Percentiles rank a stretch among this genome's conserved stretches.
phyloP scores from a whole-genome alignment of 1,284 basidiomycete genomes.

The Ceratobasidium theobromae region DNA sequence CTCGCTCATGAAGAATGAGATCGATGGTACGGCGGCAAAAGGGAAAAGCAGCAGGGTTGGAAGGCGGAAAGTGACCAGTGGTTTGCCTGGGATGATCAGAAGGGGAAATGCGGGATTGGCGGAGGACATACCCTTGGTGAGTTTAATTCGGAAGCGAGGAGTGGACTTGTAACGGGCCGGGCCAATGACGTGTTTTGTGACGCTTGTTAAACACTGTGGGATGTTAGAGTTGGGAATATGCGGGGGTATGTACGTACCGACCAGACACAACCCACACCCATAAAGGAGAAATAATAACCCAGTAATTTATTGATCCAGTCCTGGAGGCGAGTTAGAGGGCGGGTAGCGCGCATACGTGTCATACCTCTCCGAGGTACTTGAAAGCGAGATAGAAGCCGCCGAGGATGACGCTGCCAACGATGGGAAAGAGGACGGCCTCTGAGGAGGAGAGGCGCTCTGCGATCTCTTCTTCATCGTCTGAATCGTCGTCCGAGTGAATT shows the following conservation, averaged over 20 bases:
- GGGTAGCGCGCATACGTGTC: conserved; percentile 29
- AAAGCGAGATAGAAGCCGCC: conserved; percentile 69
- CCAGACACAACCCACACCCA: conserved; percentile 67
- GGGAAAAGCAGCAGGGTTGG: conserved; percentile 64
- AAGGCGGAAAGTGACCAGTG: conserved; percentile 44
- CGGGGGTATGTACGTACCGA: conserved; percentile 51
- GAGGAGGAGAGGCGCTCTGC: conserved; percentile 60
- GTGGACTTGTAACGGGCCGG: not conserved
- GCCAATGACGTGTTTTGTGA: conserved; percentile 34
- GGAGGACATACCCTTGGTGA: not conserved
- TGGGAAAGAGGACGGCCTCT: conserved; percentile 77
- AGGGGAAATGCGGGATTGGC: not conserved
- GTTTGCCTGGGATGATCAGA: conserved; percentile 40
- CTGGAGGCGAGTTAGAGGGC: conserved; percentile 35
- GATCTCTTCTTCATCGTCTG: conserved; percentile 54
- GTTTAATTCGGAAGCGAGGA: not conserved
- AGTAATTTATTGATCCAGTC: conserved; percentile 43
- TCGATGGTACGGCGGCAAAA: conserved; percentile 64
- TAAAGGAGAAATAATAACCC: conserved; percentile 68
- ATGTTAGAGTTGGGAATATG: not conserved
- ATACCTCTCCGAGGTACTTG: conserved; percentile 65
- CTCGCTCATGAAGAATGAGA: conserved; percentile 60
- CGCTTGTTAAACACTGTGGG: conserved; percentile 29
- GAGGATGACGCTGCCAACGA: conserved; percentile 67
- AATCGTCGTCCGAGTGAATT: conserved; percentile 44